These are phyloP conservation scores for Acacia crassicarpa DNA, from an alignment of 306 rosid species.

Conservation along the genomic window DNA sequence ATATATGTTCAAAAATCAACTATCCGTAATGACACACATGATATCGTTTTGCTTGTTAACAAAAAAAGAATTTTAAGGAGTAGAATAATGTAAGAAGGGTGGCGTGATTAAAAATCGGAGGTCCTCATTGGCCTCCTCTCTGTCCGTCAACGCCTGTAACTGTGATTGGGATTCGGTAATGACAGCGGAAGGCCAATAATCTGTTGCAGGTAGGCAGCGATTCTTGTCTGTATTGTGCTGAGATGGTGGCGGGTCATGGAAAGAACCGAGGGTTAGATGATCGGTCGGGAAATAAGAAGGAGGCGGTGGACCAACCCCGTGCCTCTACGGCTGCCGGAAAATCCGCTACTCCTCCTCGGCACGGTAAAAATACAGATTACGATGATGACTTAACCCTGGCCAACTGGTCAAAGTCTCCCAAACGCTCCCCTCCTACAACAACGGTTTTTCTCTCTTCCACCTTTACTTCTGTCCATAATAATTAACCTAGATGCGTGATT, in stretches of 20 bases:
- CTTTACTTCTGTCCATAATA: neutral
- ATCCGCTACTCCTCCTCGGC: neutral
- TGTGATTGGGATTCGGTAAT: neutral
- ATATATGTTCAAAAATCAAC: neutral
- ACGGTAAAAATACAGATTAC: neutral
- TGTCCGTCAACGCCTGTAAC: neutral
- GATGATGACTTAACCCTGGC: conserved; percentile 35
- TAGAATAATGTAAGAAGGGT: neutral
- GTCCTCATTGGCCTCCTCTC: neutral
- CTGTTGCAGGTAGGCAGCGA: neutral
- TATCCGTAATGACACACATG: neutral
- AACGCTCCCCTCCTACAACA: conserved; percentile 19
- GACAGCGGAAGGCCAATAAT: neutral
- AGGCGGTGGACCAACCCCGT: neutral
- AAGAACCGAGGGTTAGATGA: conserved; percentile 8
- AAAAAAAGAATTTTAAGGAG: neutral
- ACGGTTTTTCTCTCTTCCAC: conserved; percentile 20
- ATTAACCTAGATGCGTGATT: neutral
- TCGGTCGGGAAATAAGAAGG: conserved; percentile 8
- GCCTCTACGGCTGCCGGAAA: neutral
- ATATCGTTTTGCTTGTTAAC: neutral
- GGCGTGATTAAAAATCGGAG: neutral
- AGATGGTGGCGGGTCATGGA: neutral
- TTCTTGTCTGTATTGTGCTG: neutral
- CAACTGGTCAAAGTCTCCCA: conserved; percentile 31